Evolutionary conservation across 2,329 filamentous ascomycete genomes (phyloP), one percentile per base, ranked within the genome.

Genomic region (Monosporascus sp.): DNA sequence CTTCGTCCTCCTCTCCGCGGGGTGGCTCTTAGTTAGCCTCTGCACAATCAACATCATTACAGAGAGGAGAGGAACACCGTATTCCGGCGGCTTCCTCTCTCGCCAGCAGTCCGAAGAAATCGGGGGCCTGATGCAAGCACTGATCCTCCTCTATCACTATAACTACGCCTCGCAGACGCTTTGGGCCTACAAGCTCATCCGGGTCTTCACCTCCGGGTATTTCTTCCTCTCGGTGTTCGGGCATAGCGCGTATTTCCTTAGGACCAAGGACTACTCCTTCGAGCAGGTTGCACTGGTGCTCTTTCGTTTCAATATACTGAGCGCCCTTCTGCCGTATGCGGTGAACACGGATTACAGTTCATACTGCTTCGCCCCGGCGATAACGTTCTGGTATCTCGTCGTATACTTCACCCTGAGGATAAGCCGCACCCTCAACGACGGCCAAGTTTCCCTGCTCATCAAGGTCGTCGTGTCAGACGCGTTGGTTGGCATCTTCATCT

Each of bases 111-210:
- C 79, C 0, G 77, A 86, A 56, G 85, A 87, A 63, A 85, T 82
- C 77, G 87, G 86, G 68, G 85, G 85, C 2, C 79, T 81, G 74
- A 83, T 87, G 79, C 82, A 86, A 58, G 72, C 74, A 15, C 67
- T 85, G 18, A 69, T 77, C 47, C 60, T 76, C 4, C 68, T 82
- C 14, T 86, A 84, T 60, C 78, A 84, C 55, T 86, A 82, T 65
- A 79, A 80, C 37, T 75, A 78, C 20, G 78, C 76, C 26, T 79
- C 76, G 7, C 71, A 72, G 55, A 63, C 70, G 2, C 65, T 81
- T 5, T 75, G 75, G 62, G 73, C 82, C 35, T 82, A 84, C 67
- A 74, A 81, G 60, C 68, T 81, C 50, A 69, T 81, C 14, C 77
- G 80, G 17, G 63, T 85, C 4, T 69, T 80, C 24, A 72, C 84